A percentile compares a stretch with the other conserved stretches of the same genome.
These are phyloP conservation scores for Leishmania gerbilli DNA, from an alignment of 208 protist genomes.

Conservation along the genomic window DNA sequence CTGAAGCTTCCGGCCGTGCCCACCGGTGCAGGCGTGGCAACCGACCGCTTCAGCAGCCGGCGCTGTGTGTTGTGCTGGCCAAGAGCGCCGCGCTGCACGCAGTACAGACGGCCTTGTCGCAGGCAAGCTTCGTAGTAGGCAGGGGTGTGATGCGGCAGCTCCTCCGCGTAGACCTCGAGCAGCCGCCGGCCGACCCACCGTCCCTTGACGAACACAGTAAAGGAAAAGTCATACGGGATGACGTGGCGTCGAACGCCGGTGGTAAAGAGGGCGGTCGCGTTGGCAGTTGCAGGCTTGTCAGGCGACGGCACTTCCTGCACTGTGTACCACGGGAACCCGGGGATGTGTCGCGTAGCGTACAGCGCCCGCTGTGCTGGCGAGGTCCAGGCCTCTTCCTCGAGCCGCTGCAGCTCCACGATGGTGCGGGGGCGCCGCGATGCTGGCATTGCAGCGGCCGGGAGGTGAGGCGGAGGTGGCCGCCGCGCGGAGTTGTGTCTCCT, in stretches of 20 bases:
- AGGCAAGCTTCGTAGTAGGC: constrained; percentile 89
- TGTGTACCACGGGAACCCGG: constrained; percentile 84
- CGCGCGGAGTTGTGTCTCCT: background rate
- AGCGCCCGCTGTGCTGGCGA: constrained; percentile 30
- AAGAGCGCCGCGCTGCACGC: constrained; percentile 18
- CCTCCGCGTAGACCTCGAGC: constrained; percentile 87
- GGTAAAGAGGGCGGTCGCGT: constrained; percentile 5
- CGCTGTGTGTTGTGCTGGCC: constrained; percentile 43
- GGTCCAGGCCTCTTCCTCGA: constrained; percentile 68
- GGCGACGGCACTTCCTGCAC: constrained; percentile 15
- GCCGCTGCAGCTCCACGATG: constrained; percentile 27
- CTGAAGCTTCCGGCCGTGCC: background rate
- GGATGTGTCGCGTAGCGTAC: constrained; percentile 62
- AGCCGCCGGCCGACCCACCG: constrained; percentile 89
- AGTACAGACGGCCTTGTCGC: constrained; percentile 65
- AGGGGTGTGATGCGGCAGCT: constrained; percentile 84
- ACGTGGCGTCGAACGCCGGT: constrained; percentile 66
- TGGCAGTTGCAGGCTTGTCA: background rate
- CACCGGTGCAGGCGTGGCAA: background rate
- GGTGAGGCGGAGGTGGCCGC: background rate
- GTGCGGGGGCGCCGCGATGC: background rate
- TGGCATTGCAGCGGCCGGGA: background rate
- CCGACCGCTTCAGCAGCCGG: constrained; percentile 44
- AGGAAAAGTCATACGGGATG: constrained; percentile 89
- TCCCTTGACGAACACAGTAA: constrained; percentile 92